These are phyloP conservation scores for Marvania coccoides DNA, from an alignment of 139 green algal species.

Conservation along the genomic window DNA sequence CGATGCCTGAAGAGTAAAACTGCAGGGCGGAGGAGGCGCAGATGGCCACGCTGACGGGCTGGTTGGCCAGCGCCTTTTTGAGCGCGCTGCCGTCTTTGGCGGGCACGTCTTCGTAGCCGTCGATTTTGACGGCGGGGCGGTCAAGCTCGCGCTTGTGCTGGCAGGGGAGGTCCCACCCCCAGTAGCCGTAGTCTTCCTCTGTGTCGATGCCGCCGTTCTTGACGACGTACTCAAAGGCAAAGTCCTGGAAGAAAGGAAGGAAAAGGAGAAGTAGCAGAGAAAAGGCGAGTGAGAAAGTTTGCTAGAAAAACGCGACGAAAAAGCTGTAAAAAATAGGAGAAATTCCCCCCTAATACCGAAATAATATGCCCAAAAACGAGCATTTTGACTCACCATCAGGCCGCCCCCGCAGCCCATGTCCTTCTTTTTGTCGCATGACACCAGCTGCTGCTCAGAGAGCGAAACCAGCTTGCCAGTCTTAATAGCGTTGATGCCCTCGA, in stretches of 20 bases:
- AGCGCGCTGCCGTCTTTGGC: conserved; percentile 45
- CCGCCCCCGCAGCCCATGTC: conserved; percentile 35
- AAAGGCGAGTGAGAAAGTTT: too few species aligned
- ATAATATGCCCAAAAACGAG: too few species aligned
- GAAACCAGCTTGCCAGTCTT: conserved; percentile 66
- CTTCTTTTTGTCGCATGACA: conserved; percentile 75
- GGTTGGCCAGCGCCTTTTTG: conserved; percentile 55
- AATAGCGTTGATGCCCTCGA: conserved; percentile 72
- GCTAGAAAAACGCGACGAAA: too few species aligned
- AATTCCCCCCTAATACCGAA: background rate
- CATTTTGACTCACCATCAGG: conserved; percentile 41
- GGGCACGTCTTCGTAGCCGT: conserved; percentile 82
- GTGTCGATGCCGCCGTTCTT: conserved; percentile 70
- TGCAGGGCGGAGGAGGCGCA: conserved; percentile 74
- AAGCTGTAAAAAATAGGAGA: too few species aligned
- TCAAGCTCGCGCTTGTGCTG: conserved; percentile 38
- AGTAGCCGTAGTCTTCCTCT: conserved; percentile 84
- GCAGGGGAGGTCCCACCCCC: conserved; percentile 43
- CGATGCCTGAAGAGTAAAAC: conserved; percentile 71
- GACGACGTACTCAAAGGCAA: conserved; percentile 44
- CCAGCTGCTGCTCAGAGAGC: conserved; percentile 90
- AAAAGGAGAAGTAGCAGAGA: too few species aligned
- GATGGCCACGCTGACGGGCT: conserved; percentile 85
- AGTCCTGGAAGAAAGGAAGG: too few species aligned
- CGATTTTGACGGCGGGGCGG: conserved; percentile 51